Evolutionary conservation across 225 moss, liverwort and hornwort genomes (phyloP).

Genomic region (Ulota crispa): DNA sequence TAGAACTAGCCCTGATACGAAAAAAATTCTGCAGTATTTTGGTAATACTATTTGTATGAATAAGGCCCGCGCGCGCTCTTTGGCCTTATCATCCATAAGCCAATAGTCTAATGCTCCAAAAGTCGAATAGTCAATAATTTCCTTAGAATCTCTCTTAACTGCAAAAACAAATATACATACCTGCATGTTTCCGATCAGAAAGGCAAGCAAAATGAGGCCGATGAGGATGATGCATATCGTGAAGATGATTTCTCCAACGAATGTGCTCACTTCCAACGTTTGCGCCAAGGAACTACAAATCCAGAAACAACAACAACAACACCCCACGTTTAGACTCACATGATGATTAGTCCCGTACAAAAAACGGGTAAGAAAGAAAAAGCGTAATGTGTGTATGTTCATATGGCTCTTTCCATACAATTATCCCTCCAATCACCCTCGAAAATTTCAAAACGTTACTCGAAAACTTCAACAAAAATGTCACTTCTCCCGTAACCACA

Average conservation of each 20-base stretch:
- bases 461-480: not conserved
- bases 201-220: conserved; percentile 61
- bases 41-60: no score
- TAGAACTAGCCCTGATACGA: no score
- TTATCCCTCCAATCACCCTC: not conserved
- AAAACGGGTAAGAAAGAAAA: not conserved
- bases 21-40: no score
- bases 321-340: not conserved
- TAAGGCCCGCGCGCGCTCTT: no score
- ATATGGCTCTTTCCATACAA: not conserved
- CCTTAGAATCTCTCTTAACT: no score
- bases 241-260: conserved; percentile 57
- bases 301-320: not conserved
- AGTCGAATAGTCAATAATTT: no score
- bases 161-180: conserved; percentile 6
- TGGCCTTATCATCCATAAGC: no score
- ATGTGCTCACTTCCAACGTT: conserved; percentile 52
- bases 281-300: conserved; percentile 59
- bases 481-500: not conserved
- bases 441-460: not conserved
- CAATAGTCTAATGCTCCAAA: no score
- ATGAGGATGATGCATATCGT: conserved; percentile 55
- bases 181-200: conserved; percentile 72
- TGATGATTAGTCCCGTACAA: not conserved
- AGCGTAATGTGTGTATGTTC: no score